These are phyloP conservation scores for Candida ipomoeae DNA, from an alignment of 805 yeast genomes.

Conservation along the genomic window DNA sequence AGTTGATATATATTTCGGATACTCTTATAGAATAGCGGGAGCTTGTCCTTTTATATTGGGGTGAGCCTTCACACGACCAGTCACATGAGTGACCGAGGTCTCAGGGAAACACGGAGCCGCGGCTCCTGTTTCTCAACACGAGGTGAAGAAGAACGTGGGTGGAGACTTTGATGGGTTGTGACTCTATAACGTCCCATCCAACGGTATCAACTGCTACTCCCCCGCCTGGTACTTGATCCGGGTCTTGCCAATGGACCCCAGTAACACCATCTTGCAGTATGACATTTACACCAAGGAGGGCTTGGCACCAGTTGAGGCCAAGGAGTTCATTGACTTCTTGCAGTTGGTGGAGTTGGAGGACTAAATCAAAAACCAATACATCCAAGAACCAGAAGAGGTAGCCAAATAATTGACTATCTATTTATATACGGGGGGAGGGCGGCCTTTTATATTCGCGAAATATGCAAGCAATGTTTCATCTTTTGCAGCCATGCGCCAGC, in stretches of 20 bases:
- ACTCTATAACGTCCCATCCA: conserved; percentile 58
- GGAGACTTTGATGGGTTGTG: conserved; percentile 61
- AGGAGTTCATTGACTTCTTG: conserved; percentile 60
- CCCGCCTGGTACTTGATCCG: conserved; percentile 65
- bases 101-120: no score
- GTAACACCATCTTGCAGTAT: conserved; percentile 54
- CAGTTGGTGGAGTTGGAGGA: conserved; percentile 59
- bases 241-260: conserved; percentile 52
- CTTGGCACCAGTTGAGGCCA: conserved; percentile 45
- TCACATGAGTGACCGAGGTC: no score
- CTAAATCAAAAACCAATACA: conserved; percentile 17
- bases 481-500: not conserved
- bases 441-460: not conserved
- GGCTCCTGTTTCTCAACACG: no score
- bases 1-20: no score
- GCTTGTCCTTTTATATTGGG: no score
- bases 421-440: not conserved
- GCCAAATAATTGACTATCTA: not conserved
- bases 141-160: conserved; percentile 49
- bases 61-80: no score
- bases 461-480: not conserved
- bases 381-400: no score
- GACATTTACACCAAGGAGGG: conserved; percentile 63
- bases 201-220: conserved; percentile 60
- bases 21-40: no score